Evolutionary conservation across 768 basidiomycete genomes (phyloP).

Genomic region (Astraeus odoratus): DNA sequence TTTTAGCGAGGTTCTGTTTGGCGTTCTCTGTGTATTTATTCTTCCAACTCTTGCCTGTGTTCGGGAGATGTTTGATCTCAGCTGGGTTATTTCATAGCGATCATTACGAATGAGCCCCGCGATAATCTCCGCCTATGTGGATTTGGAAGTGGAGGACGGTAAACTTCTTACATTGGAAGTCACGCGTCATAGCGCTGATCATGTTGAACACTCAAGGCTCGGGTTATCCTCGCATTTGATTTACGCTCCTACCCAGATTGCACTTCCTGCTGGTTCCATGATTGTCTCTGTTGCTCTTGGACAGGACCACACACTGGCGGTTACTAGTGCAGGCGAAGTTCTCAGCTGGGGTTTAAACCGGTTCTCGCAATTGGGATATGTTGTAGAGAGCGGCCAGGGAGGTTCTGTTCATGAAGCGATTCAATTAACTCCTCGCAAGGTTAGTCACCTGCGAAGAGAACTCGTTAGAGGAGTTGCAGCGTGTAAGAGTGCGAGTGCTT

Average conservation of each 20-base stretch:
- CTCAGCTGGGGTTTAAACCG: constrained; percentile 89
- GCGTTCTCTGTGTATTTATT: no score
- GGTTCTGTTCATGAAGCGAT: constrained; percentile 61
- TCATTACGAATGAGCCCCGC: constrained; percentile 66
- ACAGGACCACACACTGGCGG: constrained; percentile 89
- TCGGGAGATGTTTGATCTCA: no score
- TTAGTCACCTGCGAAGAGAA: constrained; percentile 77
- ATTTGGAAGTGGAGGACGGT: constrained; percentile 84
- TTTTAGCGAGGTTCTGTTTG: no score
- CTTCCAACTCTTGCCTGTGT: no score
- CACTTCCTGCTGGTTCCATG: constrained; percentile 42
- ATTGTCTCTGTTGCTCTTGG: constrained; percentile 73
- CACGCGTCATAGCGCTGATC: neutral
- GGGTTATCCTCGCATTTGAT: constrained; percentile 77
- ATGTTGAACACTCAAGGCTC: constrained; percentile 46
- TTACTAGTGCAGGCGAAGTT: constrained; percentile 77
- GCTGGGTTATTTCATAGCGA: constrained; percentile 21
- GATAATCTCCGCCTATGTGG: constrained; percentile 83
- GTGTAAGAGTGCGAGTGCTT: constrained; percentile 79
- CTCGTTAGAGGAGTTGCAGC: constrained; percentile 77
- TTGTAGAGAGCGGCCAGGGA: constrained; percentile 48
- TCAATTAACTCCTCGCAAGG: constrained; percentile 68
- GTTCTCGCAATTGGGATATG: constrained; percentile 84
- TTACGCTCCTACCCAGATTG: constrained; percentile 56
- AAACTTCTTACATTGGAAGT: neutral